Conservation (phyloP, 2,329 filamentous ascomycete species). For the Venturia carpophila region DNA sequence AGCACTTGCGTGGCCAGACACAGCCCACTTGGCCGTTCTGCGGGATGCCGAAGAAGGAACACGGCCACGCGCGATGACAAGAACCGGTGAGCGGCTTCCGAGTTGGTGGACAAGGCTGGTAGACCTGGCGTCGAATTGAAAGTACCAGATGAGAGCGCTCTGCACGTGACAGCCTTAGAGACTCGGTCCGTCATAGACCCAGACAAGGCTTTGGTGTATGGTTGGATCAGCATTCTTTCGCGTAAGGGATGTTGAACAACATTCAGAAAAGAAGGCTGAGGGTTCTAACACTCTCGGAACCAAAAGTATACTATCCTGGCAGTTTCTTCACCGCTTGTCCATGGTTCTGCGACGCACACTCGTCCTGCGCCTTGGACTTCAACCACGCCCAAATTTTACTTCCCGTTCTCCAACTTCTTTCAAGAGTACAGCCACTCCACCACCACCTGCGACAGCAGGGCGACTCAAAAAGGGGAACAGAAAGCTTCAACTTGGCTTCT, state of each 20-base stretch:
- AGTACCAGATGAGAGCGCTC: not conserved
- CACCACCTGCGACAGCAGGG: constrained; percentile 3
- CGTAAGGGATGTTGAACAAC: not conserved
- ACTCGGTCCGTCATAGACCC: not conserved
- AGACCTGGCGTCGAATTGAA: not conserved
- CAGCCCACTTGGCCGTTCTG: not conserved
- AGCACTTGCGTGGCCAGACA: not conserved
- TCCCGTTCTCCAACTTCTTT: constrained; percentile 3
- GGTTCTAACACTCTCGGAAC: not conserved
- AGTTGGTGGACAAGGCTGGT: not conserved
- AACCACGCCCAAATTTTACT: constrained; percentile 11
- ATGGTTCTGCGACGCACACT: not conserved
- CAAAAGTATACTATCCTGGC: not conserved
- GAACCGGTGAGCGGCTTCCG: constrained; percentile 1
- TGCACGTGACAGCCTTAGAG: not conserved
- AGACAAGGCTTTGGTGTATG: too few species aligned
- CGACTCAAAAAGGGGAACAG: constrained; percentile 19
- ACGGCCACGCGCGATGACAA: not conserved
- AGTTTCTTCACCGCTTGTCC: not conserved
- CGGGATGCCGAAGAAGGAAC: not conserved
- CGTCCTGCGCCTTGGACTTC: not conserved
- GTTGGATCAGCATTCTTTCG: not conserved
- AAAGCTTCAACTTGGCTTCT: constrained; percentile 20
- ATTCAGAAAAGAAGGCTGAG: not conserved
- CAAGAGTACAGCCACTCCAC: constrained; percentile 6